phyloP scores from a whole-genome alignment of 441 rosid genomes.

The Gossypium trilobum region DNA sequence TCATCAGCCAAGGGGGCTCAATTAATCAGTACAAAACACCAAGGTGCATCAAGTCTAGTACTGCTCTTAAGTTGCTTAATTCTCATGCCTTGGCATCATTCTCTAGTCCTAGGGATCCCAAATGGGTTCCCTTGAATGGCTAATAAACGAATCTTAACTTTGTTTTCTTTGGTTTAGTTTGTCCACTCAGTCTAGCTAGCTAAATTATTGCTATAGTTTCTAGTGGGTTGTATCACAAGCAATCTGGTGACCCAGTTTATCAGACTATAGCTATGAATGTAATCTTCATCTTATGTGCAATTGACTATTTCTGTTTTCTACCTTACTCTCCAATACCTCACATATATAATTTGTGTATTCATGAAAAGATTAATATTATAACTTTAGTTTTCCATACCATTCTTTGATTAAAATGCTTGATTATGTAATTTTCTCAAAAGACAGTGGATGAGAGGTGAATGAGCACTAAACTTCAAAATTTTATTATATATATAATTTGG shows the following conservation, averaged over 20 bases:
- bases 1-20: slow-evolving; percentile 70
- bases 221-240: neutral
- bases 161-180: neutral
- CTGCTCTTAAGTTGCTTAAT: slow-evolving; percentile 54
- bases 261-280: neutral
- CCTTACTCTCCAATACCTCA: slow-evolving; percentile 31
- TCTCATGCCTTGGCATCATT: slow-evolving; percentile 51
- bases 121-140: slow-evolving; percentile 46
- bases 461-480: neutral
- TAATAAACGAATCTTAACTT: neutral
- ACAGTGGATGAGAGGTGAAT: neutral
- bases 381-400: neutral
- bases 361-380: neutral
- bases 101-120: slow-evolving; percentile 75
- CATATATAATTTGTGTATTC: neutral
- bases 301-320: slow-evolving; percentile 17
- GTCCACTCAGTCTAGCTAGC: neutral
- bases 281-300: slow-evolving; percentile 2
- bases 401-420: neutral
- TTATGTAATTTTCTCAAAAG: neutral
- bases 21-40: slow-evolving; percentile 85
- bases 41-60: slow-evolving; percentile 56
- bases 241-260: slow-evolving; percentile 6
- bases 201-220: neutral
- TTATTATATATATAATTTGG: neutral